phyloP scores from a whole-genome alignment of 768 basidiomycete species.

The Lactifluus hygrophoroides region DNA sequence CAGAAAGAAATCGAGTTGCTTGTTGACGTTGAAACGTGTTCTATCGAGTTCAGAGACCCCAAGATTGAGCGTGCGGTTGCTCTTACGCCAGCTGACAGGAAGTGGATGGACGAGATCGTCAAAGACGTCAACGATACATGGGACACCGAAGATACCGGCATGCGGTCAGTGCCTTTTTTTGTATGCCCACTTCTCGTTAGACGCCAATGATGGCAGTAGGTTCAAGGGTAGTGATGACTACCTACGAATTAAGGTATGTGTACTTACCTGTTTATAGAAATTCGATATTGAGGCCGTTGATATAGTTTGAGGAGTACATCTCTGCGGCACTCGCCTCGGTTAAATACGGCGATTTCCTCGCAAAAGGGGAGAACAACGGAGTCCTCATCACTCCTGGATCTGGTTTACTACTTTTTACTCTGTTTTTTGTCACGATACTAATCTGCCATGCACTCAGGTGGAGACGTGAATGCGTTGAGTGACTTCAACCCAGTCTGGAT shows the following conservation, averaged over 20 bases:
- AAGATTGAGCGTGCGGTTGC: slow-evolving; percentile 68
- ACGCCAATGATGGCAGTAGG: slow-evolving; percentile 30
- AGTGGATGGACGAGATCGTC: slow-evolving; percentile 96
- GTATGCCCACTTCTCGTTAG: neutral
- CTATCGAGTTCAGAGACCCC: slow-evolving; percentile 80
- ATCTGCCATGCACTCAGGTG: slow-evolving; percentile 29
- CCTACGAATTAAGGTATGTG: slow-evolving; percentile 66
- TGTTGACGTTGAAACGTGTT: slow-evolving; percentile 82
- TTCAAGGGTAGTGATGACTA: slow-evolving; percentile 98
- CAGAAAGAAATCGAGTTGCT: slow-evolving; percentile 87
- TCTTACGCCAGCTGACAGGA: slow-evolving; percentile 86
- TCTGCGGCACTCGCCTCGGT: slow-evolving; percentile 80
- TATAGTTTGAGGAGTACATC: slow-evolving; percentile 89
- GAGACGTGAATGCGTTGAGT: slow-evolving; percentile 49
- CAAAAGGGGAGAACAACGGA: slow-evolving; percentile 53
- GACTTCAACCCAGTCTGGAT: slow-evolving; percentile 91
- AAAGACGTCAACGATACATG: slow-evolving; percentile 78
- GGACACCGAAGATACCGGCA: slow-evolving; percentile 51
- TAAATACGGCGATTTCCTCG: slow-evolving; percentile 81
- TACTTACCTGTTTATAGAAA: neutral
- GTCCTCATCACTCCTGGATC: slow-evolving; percentile 62
- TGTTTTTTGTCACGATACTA: neutral
- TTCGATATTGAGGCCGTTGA: neutral
- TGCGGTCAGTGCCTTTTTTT: slow-evolving; percentile 55
- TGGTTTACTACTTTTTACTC: slow-evolving; percentile 26